These are phyloP conservation scores for Cymbopogon citratus DNA, from an alignment of 176 grass and related monocot species.

Conservation along the genomic window DNA sequence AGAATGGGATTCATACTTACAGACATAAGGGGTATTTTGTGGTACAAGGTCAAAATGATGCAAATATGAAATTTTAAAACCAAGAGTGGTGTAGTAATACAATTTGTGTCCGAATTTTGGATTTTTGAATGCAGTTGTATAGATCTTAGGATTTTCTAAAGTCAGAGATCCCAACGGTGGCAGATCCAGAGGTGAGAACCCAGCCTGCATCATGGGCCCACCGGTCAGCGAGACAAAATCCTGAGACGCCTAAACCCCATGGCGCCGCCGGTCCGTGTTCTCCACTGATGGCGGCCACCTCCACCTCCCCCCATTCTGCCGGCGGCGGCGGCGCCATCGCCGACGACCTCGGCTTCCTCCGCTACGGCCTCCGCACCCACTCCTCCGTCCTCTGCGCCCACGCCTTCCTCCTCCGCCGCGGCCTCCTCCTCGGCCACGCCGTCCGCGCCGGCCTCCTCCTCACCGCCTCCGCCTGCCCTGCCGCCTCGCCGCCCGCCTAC, in stretches of 20 bases:
- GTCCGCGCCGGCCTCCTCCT: not conserved
- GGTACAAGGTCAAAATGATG: not conserved
- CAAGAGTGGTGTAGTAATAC: no score
- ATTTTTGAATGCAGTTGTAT: not conserved
- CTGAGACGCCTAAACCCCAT: constrained; percentile 5
- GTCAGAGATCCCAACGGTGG: not conserved
- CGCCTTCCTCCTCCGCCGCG: not conserved
- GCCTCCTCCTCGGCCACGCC: not conserved
- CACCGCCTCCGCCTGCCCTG: not conserved
- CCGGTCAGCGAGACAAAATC: not conserved
- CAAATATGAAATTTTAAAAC: no score
- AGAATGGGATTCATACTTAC: no score
- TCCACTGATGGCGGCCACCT: not conserved
- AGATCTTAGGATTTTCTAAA: not conserved
- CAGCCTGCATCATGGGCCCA: not conserved
- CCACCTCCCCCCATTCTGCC: not conserved
- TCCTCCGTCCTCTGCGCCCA: not conserved
- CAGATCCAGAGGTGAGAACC: not conserved
- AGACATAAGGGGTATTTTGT: no score
- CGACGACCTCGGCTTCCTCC: not conserved
- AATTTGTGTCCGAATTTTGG: not conserved
- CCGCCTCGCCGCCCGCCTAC: not conserved
- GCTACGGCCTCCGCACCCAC: not conserved
- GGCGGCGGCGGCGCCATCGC: not conserved
- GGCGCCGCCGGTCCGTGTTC: not conserved